phyloP scores from a whole-genome alignment of 805 yeast species.

The Monosporozyma siamensis region DNA sequence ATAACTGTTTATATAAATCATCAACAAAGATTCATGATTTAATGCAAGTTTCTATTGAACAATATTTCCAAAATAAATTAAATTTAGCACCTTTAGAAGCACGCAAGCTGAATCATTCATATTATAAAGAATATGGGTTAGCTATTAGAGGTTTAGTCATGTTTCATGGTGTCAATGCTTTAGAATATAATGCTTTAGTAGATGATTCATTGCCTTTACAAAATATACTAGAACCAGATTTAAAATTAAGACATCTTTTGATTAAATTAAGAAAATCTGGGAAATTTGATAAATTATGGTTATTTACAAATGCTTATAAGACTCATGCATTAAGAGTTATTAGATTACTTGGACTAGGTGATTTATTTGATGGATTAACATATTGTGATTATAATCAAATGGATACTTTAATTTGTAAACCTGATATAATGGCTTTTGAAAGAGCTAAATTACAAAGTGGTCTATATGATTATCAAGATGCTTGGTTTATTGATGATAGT shows the following conservation, averaged over 20 bases:
- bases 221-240: constrained; percentile 58
- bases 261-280: constrained; percentile 34
- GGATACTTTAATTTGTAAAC: constrained; percentile 75
- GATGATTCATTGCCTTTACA: constrained; percentile 90
- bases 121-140: constrained; percentile 81
- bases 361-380: constrained; percentile 86
- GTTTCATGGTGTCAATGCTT: constrained; percentile 64
- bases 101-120: constrained; percentile 53
- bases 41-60: constrained; percentile 80
- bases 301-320: constrained; percentile 89
- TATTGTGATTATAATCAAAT: constrained; percentile 70
- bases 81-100: constrained; percentile 66
- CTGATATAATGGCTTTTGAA: constrained; percentile 63
- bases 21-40: constrained; percentile 70
- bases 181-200: constrained; percentile 79
- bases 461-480: constrained; percentile 33
- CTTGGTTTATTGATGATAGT: constrained; percentile 83
- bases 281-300: constrained; percentile 70
- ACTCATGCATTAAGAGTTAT: constrained; percentile 81
- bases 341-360: constrained; percentile 77
- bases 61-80: constrained; percentile 63
- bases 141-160: constrained; percentile 82
- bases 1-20: constrained; percentile 77
- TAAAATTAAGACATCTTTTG: constrained; percentile 43
- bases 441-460: constrained; percentile 55